These are phyloP conservation scores for Pythium pectinolyticum DNA, from an alignment of 352 stramenopile genomes.

Conservation along the genomic window DNA sequence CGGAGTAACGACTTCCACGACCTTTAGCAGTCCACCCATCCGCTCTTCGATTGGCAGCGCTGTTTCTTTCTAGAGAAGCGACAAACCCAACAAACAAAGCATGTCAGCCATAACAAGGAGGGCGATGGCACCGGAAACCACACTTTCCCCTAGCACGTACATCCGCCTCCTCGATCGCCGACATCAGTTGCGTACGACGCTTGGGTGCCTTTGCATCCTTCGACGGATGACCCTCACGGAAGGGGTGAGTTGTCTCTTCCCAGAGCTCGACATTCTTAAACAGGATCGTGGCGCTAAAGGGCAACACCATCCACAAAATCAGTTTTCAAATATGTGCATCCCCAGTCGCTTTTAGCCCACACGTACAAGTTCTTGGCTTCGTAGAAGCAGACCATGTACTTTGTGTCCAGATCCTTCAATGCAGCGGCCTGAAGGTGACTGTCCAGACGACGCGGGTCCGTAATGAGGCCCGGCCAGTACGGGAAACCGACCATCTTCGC, in stretches of 20 bases:
- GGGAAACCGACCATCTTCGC: conserved; percentile 81
- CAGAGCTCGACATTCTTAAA: conserved; percentile 73
- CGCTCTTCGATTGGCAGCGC: conserved; percentile 54
- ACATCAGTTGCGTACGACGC: conserved; percentile 61
- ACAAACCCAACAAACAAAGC: background rate
- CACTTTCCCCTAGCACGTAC: conserved; percentile 30
- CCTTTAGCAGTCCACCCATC: conserved; percentile 55
- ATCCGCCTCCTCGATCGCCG: conserved; percentile 68
- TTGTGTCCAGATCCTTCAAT: conserved; percentile 61
- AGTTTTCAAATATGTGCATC: too few species aligned
- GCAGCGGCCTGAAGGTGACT: conserved; percentile 43
- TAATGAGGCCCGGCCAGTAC: conserved; percentile 81
- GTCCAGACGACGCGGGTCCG: conserved; percentile 52
- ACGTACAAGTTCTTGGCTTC: conserved; percentile 74
- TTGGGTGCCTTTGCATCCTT: conserved; percentile 79
- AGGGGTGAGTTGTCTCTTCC: conserved; percentile 73
- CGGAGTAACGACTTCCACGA: conserved; percentile 14
- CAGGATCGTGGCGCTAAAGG: conserved; percentile 50
- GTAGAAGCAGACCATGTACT: conserved; percentile 82
- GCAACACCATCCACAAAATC: conserved; percentile 4
- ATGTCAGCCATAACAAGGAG: background rate
- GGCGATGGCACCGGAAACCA: background rate
- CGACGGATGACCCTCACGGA: conserved; percentile 55
- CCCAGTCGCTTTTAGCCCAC: too few species aligned
- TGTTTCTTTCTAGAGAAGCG: conserved; percentile 53